These are phyloP conservation scores for Nigrospora oryzae DNA, from an alignment of 2,329 filamentous ascomycete species.

Conservation along the genomic window DNA sequence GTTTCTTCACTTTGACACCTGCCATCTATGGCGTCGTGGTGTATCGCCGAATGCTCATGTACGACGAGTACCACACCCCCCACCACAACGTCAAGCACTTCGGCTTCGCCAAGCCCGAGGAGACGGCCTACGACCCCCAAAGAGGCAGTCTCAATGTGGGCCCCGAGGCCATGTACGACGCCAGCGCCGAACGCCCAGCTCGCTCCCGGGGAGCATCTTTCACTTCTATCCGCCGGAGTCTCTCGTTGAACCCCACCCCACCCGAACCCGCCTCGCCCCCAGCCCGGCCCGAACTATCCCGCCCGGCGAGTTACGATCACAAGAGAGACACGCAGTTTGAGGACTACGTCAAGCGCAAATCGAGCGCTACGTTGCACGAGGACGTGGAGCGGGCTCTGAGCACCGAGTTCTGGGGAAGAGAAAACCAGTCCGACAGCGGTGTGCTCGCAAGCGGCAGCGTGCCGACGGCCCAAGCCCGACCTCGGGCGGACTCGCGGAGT, in stretches of 20 bases:
- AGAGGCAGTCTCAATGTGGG: slow-evolving; percentile 7
- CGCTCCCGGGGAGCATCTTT: slow-evolving; percentile 8
- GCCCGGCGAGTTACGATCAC: slow-evolving; percentile 28
- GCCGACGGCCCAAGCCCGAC: slow-evolving; percentile 7
- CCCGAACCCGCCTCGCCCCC: slow-evolving; percentile 7
- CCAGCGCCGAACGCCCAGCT: slow-evolving; percentile 6
- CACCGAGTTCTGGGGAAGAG: slow-evolving; percentile 19
- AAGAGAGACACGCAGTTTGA: slow-evolving; percentile 39
- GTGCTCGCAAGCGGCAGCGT: slow-evolving; percentile 10
- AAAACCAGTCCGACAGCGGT: slow-evolving; percentile 3
- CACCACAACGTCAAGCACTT: slow-evolving; percentile 38
- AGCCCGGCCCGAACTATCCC: slow-evolving; percentile 8
- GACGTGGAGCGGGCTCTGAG: slow-evolving; percentile 20
- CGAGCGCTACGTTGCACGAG: slow-evolving; percentile 12
- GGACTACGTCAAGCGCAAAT: slow-evolving; percentile 29
- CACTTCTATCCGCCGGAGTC: slow-evolving; percentile 10
- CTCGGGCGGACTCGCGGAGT: slow-evolving; percentile 13
- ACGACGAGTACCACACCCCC: slow-evolving; percentile 42
- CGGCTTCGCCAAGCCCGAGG: slow-evolving; percentile 27
- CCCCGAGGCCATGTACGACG: slow-evolving; percentile 13
- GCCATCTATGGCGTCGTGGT: slow-evolving; percentile 36
- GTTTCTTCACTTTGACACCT: slow-evolving; percentile 32
- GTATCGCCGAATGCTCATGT: slow-evolving; percentile 37
- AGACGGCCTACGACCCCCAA: slow-evolving; percentile 9
- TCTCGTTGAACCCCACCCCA: slow-evolving; percentile 10